phyloP scores from a whole-genome alignment of 257 asterid genomes.

The Nicotiana noctiflora region DNA sequence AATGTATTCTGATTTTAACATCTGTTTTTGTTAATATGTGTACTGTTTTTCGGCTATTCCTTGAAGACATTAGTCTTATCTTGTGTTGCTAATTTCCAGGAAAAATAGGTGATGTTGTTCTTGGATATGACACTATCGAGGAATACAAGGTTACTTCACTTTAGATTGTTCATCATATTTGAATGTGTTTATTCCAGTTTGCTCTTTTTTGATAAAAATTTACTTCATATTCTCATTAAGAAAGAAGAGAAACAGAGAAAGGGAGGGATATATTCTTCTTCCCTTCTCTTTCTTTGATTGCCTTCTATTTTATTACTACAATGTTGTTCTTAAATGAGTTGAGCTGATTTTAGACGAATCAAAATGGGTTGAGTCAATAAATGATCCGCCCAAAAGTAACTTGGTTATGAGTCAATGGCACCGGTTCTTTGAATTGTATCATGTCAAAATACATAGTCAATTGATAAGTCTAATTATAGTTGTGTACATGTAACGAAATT shows the following conservation, averaged over 20 bases:
- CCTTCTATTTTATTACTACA: not conserved
- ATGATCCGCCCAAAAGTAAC: too few species aligned
- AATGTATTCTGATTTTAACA: not conserved
- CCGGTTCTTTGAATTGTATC: not conserved
- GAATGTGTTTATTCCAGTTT: not conserved
- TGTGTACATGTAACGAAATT: not conserved
- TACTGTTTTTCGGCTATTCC: not conserved
- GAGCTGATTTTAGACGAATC: too few species aligned
- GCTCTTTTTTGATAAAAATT: not conserved
- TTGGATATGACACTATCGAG: conserved; percentile 58
- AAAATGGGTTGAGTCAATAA: too few species aligned
- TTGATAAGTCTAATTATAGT: not conserved
- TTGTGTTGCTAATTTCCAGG: conserved; percentile 30
- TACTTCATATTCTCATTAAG: not conserved
- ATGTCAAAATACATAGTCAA: not conserved
- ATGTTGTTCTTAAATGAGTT: not conserved
- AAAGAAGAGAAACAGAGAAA: not conserved
- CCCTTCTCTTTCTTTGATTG: not conserved
- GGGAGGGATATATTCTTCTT: not conserved
- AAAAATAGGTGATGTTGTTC: conserved; percentile 56
- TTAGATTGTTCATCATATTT: not conserved
- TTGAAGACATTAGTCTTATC: not conserved
- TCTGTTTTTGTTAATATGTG: not conserved
- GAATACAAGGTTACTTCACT: conserved; percentile 44
- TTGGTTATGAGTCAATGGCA: not conserved